A percentile compares a stretch with the other conserved stretches of the same genome.
Evolutionary conservation across 352 stramenopile genomes (phyloP).

Genomic region (Pythium pyrilobum): DNA sequence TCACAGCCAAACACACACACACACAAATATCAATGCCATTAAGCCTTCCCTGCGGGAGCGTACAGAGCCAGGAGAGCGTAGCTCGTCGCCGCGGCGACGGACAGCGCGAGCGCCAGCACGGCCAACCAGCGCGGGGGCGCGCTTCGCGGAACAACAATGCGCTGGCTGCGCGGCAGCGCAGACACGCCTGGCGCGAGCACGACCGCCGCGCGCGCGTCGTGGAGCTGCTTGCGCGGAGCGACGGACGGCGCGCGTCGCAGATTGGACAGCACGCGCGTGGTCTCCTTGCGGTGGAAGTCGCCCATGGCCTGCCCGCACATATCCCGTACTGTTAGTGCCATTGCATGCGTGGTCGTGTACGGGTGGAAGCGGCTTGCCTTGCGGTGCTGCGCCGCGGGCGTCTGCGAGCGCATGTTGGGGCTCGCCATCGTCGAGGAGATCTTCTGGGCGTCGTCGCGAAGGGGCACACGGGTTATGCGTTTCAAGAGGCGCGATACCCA

Average conservation of each 20-base stretch:
- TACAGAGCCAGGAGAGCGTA: not conserved
- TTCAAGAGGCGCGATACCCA: not conserved
- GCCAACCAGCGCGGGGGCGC: not conserved
- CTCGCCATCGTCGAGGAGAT: conserved; percentile 16
- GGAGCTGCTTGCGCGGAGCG: not conserved
- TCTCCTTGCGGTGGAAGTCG: conserved; percentile 18
- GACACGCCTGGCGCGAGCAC: not conserved
- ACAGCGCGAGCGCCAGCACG: not conserved
- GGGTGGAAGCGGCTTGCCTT: conserved; percentile 22
- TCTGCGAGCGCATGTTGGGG: conserved; percentile 25
- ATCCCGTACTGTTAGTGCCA: not conserved
- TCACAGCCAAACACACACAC: not conserved
- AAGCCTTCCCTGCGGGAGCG: not conserved
- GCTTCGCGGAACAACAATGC: not conserved
- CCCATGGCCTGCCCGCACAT: conserved; percentile 13
- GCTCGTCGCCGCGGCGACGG: not conserved
- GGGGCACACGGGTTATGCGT: no score
- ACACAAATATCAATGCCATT: not conserved
- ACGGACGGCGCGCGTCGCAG: not conserved
- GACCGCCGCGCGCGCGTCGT: not conserved
- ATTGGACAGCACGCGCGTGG: not conserved
- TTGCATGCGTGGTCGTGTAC: not conserved
- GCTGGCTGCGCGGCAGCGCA: not conserved
- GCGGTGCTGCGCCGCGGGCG: conserved; percentile 51
- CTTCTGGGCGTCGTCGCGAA: no score